Percentiles rank a stretch among this genome's conserved stretches.
Evolutionary conservation across 148 eudicot genomes (phyloP).

Genomic region (Camellia lanceoleosa): DNA sequence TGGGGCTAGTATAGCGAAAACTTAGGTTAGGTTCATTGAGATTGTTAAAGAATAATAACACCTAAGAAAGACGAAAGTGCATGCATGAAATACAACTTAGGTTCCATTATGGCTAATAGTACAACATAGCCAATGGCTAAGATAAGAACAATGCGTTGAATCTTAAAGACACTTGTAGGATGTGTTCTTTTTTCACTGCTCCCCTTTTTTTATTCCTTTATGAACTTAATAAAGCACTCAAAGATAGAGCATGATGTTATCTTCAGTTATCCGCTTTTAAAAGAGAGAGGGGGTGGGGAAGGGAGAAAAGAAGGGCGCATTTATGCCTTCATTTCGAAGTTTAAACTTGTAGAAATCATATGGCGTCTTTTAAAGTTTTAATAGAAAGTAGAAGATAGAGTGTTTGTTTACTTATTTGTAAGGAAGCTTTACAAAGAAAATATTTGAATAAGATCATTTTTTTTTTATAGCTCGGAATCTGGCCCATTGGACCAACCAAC

Average conservation of each 20-base stretch:
- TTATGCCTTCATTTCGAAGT: background rate
- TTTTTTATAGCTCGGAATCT: too few species aligned
- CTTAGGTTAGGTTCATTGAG: background rate
- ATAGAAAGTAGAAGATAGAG: background rate
- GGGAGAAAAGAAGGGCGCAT: background rate
- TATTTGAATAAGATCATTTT: too few species aligned
- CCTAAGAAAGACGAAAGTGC: background rate
- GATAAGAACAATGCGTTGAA: background rate
- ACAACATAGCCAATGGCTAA: background rate
- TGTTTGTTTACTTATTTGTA: background rate
- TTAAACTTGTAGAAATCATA: background rate
- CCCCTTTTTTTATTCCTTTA: background rate
- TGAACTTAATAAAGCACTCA: too few species aligned
- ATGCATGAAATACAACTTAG: background rate
- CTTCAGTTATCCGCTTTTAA: background rate
- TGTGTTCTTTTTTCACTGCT: background rate
- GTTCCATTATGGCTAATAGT: background rate
- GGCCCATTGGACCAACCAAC: too few species aligned
- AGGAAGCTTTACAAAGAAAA: too few species aligned
- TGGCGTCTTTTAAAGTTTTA: background rate
- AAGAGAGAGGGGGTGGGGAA: background rate
- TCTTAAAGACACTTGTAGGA: background rate
- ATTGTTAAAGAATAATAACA: background rate
- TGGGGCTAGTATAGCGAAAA: too few species aligned
- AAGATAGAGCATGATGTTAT: too few species aligned